phyloP scores from a whole-genome alignment of 257 asterid species.

The Ilex aquifolium region DNA sequence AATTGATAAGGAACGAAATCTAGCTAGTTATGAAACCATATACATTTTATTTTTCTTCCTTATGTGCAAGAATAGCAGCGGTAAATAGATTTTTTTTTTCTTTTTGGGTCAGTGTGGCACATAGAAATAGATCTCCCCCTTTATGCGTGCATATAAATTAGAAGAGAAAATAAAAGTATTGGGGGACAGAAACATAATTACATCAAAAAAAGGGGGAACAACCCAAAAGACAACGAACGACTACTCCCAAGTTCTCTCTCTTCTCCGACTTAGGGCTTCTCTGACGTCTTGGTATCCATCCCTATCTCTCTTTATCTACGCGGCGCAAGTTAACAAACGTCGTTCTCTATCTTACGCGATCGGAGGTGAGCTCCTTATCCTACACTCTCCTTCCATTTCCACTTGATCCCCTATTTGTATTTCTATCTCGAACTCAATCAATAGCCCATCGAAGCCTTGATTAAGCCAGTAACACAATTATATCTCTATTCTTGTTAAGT shows the following conservation, averaged over 20 bases:
- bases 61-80: too few relatives aligned
- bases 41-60: too few relatives aligned
- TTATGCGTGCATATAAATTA: too few relatives aligned
- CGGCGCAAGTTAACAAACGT: conserved; percentile 48
- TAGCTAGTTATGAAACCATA: too few relatives aligned
- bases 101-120: too few relatives aligned
- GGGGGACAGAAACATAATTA: too few relatives aligned
- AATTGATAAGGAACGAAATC: too few relatives aligned
- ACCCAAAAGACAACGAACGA: not conserved
- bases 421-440: too few relatives aligned
- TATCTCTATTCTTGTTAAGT: too few relatives aligned
- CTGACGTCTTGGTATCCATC: conserved; percentile 19
- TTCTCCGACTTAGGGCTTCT: conserved; percentile 49
- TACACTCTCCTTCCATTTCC: conserved; percentile 12
- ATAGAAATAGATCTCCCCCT: too few relatives aligned
- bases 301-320: conserved; percentile 22
- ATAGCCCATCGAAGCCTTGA: not conserved
- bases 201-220: not conserved
- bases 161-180: too few relatives aligned
- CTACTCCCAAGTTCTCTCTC: conserved; percentile 15
- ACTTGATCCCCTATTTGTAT: conserved; percentile 23
- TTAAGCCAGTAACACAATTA: conserved; percentile 2
- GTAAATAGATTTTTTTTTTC: too few relatives aligned
- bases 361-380: conserved; percentile 36
- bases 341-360: conserved; percentile 42